Evolutionary conservation across 768 basidiomycete species (phyloP), one percentile per base, ranked within the genome.

Genomic region (Heimioporus sp.): DNA sequence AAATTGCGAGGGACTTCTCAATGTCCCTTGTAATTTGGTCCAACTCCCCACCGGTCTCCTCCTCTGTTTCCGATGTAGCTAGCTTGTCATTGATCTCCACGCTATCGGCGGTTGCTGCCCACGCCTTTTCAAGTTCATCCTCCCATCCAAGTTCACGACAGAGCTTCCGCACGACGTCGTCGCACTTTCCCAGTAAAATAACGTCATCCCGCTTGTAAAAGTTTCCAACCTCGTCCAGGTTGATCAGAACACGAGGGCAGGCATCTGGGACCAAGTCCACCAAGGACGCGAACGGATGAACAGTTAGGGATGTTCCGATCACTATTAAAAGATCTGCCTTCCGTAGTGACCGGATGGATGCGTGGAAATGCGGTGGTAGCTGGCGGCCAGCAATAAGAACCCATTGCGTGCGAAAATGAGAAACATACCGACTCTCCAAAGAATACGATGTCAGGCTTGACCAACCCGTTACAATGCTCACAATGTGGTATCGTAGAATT

Each of bases 391-490:
- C 16, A 34, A 24, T 61, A 28, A 46, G 45, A 21, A 43, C 31
- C 8, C 35, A 34, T 39, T 3, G 13, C 4, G 38, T 43, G 19
- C 11, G 48, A 30, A 41, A 13, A 13, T 32, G 40, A 16, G n/a
- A 32, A 15, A 72, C 83, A 31, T 63, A 88, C 85, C 35, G 77
- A 64, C 70, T 92, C 89, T 20, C 94, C 92, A 61, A 96, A 95
- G 71, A 96, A 95, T 12, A 96, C 90, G 39, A 96, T 96, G 62
- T 96, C 90, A n/a, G 92, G 92, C 68, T 95, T 93, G 15, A 94
- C 85, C 36, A 91, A 74, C 0, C 91, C 92, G 2, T 72, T 73
- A 56, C 92, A 93, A 19, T 60, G 49, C 32, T 75, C 63, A 65
- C 96, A 98, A 43, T 72, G 76, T 6, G 93, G 84, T 46, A 68